Base-by-base conservation (phyloP, 768 basidiomycete genomes). In the Lanmaoa pseudosensibilis region DNA sequence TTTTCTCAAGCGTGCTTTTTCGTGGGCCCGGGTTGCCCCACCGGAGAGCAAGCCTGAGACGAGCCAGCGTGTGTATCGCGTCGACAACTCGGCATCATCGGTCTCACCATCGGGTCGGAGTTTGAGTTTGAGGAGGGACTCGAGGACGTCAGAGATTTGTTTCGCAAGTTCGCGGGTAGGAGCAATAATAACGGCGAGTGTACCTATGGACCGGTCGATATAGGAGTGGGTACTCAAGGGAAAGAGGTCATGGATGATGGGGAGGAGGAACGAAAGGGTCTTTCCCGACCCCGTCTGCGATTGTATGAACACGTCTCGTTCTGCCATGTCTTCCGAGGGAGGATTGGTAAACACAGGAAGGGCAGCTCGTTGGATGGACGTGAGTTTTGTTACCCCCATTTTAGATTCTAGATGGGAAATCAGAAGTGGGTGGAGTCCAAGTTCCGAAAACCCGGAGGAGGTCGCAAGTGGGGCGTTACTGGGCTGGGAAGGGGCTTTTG, bases 231-330 rank as follows among this genome's bases (percentile, higher is more conserved):
- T 84, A 54, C 92, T 90, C 48, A 98, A 80, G 1, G 94, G 92
- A 36, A 98, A 82, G 51, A 98, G 87, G 70, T 96, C 94, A 59
- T 98, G 92, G 43, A 98, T 83, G 71, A 98, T 93, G 27, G 96
- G 96, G 12, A 98, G 83, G 23, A 98, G 83, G 76, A 91, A 98
- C 4, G 94, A 83, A 23, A 98, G 76, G 0, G 95, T 98, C 75
- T 98, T 98, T 67, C 96, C 96, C 0, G 95, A 98, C 53, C 96
- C 96, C 10, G 96, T 98, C 70, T 98, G 94, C 13, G 94, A 92
- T 72, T 97, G 95, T 54, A 98, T 91, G 72, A 97, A 95, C 15
- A 90, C 83, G 72, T 96, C 94, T 56, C 89, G 79, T 47, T 76
- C 75, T 46, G 63, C 59, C 57, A 73, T 74, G 59, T 70, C 75